Percentiles rank a stretch among this genome's conserved stretches.
Conservation (phyloP, 2,329 filamentous ascomycete genomes). For the Claviceps sp. region DNA sequence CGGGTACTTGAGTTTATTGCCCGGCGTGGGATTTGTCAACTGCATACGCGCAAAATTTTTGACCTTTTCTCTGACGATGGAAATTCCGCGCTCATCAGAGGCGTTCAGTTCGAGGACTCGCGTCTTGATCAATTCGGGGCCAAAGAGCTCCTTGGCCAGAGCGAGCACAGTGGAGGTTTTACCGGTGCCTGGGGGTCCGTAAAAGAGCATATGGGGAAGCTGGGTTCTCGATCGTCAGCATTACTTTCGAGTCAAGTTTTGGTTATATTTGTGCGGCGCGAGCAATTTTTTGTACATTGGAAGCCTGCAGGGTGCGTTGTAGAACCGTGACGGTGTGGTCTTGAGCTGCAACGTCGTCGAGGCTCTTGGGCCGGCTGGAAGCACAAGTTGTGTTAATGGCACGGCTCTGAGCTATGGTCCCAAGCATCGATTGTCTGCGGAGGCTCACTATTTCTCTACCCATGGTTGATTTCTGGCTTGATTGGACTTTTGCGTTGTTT, state of each 20-base stretch:
- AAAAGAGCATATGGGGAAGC: conserved; percentile 98
- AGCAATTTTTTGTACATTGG: conserved; percentile 48
- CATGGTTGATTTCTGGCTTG: conserved; percentile 66
- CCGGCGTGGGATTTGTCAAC: conserved; percentile 64
- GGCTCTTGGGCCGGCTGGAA: conserved; percentile 73
- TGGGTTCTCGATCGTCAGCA: conserved; percentile 6
- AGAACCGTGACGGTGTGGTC: conserved; percentile 93
- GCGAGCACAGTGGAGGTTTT: conserved; percentile 98
- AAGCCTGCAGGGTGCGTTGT: conserved; percentile 82
- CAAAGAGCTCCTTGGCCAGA: conserved; percentile 92
- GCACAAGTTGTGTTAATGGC: neutral
- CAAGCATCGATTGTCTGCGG: neutral
- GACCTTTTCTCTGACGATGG: conserved; percentile 92
- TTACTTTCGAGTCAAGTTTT: neutral
- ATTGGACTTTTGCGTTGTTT: conserved; percentile 50
- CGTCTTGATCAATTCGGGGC: conserved; percentile 80
- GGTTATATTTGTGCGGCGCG: neutral
- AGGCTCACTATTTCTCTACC: conserved; percentile 92
- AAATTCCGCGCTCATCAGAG: conserved; percentile 95
- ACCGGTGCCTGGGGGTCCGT: conserved; percentile 90
- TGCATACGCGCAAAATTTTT: conserved; percentile 97
- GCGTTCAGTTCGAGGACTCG: conserved; percentile 98
- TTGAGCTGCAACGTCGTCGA: conserved; percentile 92
- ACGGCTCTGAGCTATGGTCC: neutral
- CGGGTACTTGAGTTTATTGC: conserved; percentile 61